Evolutionary conservation across 352 stramenopile species (phyloP), one percentile per base, ranked within the genome.

Genomic region (Phytophthora idaei): DNA sequence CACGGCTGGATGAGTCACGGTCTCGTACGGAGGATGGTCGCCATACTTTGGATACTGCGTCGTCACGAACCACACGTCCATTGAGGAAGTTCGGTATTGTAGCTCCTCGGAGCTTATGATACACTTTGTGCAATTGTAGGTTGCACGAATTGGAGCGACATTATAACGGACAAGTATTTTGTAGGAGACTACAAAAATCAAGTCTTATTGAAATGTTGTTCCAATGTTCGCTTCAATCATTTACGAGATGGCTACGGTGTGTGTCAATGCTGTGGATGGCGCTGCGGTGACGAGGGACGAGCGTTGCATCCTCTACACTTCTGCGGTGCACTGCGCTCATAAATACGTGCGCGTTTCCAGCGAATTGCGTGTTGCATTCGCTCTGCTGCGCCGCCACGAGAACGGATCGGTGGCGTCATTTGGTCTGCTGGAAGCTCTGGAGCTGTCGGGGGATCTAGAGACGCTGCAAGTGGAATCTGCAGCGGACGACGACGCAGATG

Each of bases 11-110:
- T 94, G 86, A 29, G 64, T 44, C 27, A 78, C 79, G 29, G 77
- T 76, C 48, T 92, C 81, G 69, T 85, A 94, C n/a, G 74, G 71
- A 41, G 86, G 79, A 46, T 74, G 44, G 28, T 71, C 73, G 28
- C 87, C 71, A 57, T 80, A 82, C 48, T 76, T 67, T 47, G 79
- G 54, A 61, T 77, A 92, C 69, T 92, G 81, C 54, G 59, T 81
- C 53, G 80, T 78, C 21, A 83, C 84, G 63, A 78, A 82, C 74
- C 84, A 86, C 42, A 94, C 86, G 73, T 94, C 86, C 84, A 94
- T 94, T 10, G 6, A 17, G 36, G 32, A 46, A 17, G 11, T 21
- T 31, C 36, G 29, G 29, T 42, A 3, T 32, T 29, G 28, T 9
- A 61, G 42, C 52, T 48, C 17, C 36, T 21, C 36, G 15, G 12